phyloP scores from a whole-genome alignment of 2,329 filamentous ascomycete species.

The Thielaviopsis ethacetica region DNA sequence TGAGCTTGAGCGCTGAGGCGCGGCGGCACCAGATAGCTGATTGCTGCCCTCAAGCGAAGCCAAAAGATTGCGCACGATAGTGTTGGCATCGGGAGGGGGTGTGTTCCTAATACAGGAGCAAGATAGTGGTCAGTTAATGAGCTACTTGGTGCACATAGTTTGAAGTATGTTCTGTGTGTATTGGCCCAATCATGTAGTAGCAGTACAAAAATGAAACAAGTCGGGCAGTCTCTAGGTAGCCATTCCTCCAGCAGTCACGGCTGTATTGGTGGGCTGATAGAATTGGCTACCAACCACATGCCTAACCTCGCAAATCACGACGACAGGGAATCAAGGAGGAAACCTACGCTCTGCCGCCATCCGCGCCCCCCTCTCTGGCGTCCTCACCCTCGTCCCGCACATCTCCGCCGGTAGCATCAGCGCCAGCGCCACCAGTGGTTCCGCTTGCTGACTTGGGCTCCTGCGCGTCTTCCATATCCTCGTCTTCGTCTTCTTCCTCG shows the following conservation, averaged over 20 bases:
- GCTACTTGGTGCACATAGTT: neutral
- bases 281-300: neutral
- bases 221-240: neutral
- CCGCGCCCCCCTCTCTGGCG: conserved; percentile 80
- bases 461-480: conserved; percentile 44
- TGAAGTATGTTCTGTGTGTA: conserved; percentile 6
- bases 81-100: conserved; percentile 50
- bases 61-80: conserved; percentile 75
- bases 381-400: conserved; percentile 77
- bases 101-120: conserved; percentile 36
- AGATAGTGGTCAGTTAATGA: conserved; percentile 2
- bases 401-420: conserved; percentile 80
- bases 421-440: conserved; percentile 64
- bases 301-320: neutral
- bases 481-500: conserved; percentile 44
- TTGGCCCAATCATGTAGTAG: conserved; percentile 4
- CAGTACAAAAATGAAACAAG: neutral
- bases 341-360: conserved; percentile 99
- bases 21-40: conserved; percentile 22
- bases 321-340: conserved; percentile 12
- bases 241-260: neutral
- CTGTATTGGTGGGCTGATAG: neutral
- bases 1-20: conserved; percentile 17
- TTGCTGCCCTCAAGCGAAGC: conserved; percentile 54
- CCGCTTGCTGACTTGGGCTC: conserved; percentile 40